Evolutionary conservation across 192 early-diverging fungal genomes (phyloP).

Genomic region (Jimgerdemannia lactiflua): DNA sequence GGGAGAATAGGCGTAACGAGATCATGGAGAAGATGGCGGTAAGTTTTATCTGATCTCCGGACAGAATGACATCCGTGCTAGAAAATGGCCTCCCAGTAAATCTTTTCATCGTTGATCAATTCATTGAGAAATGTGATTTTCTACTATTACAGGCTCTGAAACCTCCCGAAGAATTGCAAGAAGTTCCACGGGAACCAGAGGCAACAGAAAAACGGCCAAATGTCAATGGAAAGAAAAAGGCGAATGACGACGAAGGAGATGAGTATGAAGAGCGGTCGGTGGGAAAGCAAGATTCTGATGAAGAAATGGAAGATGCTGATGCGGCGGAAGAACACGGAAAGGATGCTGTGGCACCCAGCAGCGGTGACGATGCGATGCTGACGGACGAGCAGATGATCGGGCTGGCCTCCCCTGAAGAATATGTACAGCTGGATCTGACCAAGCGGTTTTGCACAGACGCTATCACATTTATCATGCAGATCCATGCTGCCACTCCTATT

Average conservation of each 20-base stretch:
- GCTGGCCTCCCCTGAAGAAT: conserved; percentile 43
- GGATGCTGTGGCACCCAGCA: conserved; percentile 16
- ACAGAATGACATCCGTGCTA: too few relatives aligned
- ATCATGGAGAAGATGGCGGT: conserved; percentile 70
- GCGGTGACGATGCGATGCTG: conserved; percentile 19
- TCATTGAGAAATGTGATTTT: not conserved
- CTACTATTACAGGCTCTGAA: conserved; percentile 21
- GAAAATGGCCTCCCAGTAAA: too few relatives aligned
- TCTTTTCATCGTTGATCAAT: not conserved
- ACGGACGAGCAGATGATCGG: conserved; percentile 21
- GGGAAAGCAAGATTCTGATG: conserved; percentile 15
- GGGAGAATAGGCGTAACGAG: conserved; percentile 63
- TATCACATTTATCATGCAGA: conserved; percentile 79
- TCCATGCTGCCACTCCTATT: conserved; percentile 72
- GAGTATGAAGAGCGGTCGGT: not conserved
- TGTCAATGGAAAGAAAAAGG: conserved; percentile 5
- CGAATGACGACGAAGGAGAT: too few relatives aligned
- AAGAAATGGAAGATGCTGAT: conserved; percentile 31
- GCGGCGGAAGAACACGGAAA: conserved; percentile 16
- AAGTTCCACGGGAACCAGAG: conserved; percentile 10
- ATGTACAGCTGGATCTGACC: conserved; percentile 49
- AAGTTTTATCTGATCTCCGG: conserved; percentile 3
- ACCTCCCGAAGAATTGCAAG: conserved; percentile 23
- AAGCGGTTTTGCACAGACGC: conserved; percentile 87
- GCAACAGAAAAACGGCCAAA: conserved; percentile 15